A percentile compares a stretch with the other conserved stretches of the same genome.
phyloP scores from a whole-genome alignment of 371 early-diverging fungal genomes.

The Apophysomyces ossiformis region DNA sequence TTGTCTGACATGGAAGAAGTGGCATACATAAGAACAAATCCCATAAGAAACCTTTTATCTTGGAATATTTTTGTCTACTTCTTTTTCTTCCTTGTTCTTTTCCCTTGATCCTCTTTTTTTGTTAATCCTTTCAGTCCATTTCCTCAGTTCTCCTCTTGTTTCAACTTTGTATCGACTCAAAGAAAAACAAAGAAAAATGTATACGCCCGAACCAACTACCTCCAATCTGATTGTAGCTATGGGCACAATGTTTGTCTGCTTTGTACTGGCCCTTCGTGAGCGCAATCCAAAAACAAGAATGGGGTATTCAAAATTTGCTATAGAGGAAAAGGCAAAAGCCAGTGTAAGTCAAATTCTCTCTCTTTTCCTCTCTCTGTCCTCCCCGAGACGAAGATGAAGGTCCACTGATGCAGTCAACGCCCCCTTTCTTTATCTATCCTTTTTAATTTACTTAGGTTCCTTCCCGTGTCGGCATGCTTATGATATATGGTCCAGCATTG shows the following conservation, averaged over 20 bases:
- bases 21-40: too few species aligned
- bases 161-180: too few species aligned
- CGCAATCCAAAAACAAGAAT: conserved; percentile 30
- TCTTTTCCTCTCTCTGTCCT: too few species aligned
- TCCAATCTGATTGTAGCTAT: conserved; percentile 11
- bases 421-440: too few species aligned
- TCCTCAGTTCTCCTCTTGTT: too few species aligned
- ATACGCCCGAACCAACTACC: conserved; percentile 20
- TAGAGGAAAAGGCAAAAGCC: not conserved
- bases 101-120: conserved; percentile 12
- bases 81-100: not conserved
- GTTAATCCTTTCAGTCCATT: not conserved
- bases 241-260: not conserved
- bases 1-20: too few species aligned
- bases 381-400: not conserved
- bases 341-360: not conserved
- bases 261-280: conserved; percentile 22
- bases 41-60: not conserved
- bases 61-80: not conserved
- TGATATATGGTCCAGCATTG: conserved; percentile 38
- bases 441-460: conserved; percentile 25
- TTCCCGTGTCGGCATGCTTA: conserved; percentile 39
- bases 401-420: not conserved
- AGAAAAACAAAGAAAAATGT: conserved; percentile 20
- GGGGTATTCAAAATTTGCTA: conserved; percentile 45